A percentile compares a stretch with the other conserved stretches of the same genome.
Evolutionary conservation across 768 basidiomycete genomes (phyloP).

Genomic region (Boletales sp.): DNA sequence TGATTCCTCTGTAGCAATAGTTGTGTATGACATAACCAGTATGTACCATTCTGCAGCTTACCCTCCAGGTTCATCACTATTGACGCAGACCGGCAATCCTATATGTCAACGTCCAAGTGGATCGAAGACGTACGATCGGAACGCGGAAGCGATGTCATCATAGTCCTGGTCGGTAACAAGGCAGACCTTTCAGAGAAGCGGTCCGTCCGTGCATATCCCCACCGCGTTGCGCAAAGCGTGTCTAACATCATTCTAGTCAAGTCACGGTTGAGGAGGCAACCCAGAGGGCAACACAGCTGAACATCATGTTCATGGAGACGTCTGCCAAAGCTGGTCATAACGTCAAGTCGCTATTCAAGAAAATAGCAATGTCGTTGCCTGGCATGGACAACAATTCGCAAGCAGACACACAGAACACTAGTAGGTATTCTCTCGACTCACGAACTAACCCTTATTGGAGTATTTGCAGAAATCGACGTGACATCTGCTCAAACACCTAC

Average conservation of each 20-base stretch:
- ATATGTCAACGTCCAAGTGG: conserved; percentile 98
- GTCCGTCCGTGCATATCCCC: conserved; percentile 42
- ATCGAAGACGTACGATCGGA: conserved; percentile 99
- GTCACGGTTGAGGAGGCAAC: conserved; percentile 99
- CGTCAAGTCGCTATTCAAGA: conserved; percentile 98
- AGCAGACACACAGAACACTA: conserved; percentile 49
- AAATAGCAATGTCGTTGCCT: conserved; percentile 96
- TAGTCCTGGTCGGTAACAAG: conserved; percentile 98
- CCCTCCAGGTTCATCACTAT: conserved; percentile 1
- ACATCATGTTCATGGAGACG: conserved; percentile 99
- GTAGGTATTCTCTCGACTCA: conserved; percentile 27
- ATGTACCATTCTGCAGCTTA: conserved; percentile 30
- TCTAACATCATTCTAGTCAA: conserved; percentile 57
- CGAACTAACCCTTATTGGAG: conserved; percentile 3
- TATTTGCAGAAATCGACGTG: conserved; percentile 80
- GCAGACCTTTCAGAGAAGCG: conserved; percentile 98
- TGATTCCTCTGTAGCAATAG: conserved; percentile 97
- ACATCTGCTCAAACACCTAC: conserved; percentile 64
- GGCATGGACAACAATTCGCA: conserved; percentile 88
- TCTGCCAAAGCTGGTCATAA: conserved; percentile 99
- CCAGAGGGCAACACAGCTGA: conserved; percentile 81
- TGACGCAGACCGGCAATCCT: conserved; percentile 85
- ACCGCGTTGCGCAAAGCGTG: not conserved
- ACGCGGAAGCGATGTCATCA: conserved; percentile 95
- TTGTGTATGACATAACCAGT: conserved; percentile 99